These are phyloP conservation scores for Colletotrichum eremochloae DNA, from an alignment of 2,329 filamentous ascomycete species.

Conservation along the genomic window DNA sequence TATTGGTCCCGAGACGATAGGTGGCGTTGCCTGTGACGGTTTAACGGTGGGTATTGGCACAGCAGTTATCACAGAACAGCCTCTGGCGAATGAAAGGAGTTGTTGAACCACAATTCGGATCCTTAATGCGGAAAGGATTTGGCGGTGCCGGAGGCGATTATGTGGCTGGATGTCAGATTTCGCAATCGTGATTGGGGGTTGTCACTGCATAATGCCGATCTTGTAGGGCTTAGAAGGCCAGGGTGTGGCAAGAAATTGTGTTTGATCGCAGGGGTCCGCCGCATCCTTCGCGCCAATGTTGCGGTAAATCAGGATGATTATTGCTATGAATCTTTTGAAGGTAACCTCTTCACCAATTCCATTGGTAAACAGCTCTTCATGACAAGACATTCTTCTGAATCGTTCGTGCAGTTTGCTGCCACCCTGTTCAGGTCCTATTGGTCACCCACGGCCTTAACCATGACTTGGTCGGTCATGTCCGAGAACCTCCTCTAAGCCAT, in stretches of 20 bases:
- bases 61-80: background rate
- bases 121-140: background rate
- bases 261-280: slow-evolving; percentile 12
- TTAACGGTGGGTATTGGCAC: background rate
- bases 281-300: slow-evolving; percentile 20
- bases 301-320: slow-evolving; percentile 24
- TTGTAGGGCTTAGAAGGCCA: background rate
- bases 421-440: background rate
- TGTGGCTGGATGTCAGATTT: slow-evolving; percentile 4
- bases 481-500: background rate
- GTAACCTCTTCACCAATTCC: background rate
- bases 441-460: background rate
- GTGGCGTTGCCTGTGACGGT: background rate
- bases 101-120: slow-evolving; percentile 2
- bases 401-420: background rate
- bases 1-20: background rate
- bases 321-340: background rate
- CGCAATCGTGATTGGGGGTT: slow-evolving; percentile 11
- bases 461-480: slow-evolving; percentile 13
- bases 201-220: slow-evolving; percentile 29
- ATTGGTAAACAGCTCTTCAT: background rate
- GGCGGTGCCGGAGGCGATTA: slow-evolving; percentile 19
- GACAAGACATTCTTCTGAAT: background rate
- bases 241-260: background rate
- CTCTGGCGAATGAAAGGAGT: background rate